Evolutionary conservation across 768 basidiomycete genomes (phyloP).

Genomic region (Wakefieldia striispora): DNA sequence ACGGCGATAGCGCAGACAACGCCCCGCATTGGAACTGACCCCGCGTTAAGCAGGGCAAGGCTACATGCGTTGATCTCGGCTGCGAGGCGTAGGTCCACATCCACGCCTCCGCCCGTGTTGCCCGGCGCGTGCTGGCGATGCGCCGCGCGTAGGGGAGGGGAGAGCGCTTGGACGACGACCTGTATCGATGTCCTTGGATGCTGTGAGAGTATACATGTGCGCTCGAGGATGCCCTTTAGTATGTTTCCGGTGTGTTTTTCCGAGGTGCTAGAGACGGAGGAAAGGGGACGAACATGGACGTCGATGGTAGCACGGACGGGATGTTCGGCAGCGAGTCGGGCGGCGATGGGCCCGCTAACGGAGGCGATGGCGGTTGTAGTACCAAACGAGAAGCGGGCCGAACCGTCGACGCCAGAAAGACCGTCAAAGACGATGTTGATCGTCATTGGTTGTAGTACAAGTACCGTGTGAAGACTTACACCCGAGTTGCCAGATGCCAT

Average conservation of each 20-base stretch:
- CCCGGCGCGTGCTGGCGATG: too few relatives aligned
- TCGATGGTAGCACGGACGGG: constrained; percentile 76
- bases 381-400: constrained; percentile 55
- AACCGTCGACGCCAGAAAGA: constrained; percentile 73
- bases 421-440: constrained; percentile 49
- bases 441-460: too few relatives aligned
- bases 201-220: constrained; percentile 61
- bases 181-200: constrained; percentile 76
- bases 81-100: constrained; percentile 47
- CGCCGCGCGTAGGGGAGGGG: constrained; percentile 2
- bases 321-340: constrained; percentile 63
- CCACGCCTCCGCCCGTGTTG: too few relatives aligned
- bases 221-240: constrained; percentile 57
- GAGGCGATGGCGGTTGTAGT: constrained; percentile 56
- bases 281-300: constrained; percentile 66
- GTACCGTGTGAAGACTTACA: too few relatives aligned
- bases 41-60: constrained; percentile 65
- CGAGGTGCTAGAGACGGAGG: constrained; percentile 66
- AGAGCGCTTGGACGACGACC: constrained; percentile 68
- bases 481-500: too few relatives aligned
- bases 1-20: constrained; percentile 70
- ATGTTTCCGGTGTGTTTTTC: constrained; percentile 56
- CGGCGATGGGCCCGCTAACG: constrained; percentile 79
- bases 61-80: constrained; percentile 70
- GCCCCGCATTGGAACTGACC: constrained; percentile 71